Conservation (phyloP, 768 basidiomycete species). For the Leccinum subgranulosum region DNA sequence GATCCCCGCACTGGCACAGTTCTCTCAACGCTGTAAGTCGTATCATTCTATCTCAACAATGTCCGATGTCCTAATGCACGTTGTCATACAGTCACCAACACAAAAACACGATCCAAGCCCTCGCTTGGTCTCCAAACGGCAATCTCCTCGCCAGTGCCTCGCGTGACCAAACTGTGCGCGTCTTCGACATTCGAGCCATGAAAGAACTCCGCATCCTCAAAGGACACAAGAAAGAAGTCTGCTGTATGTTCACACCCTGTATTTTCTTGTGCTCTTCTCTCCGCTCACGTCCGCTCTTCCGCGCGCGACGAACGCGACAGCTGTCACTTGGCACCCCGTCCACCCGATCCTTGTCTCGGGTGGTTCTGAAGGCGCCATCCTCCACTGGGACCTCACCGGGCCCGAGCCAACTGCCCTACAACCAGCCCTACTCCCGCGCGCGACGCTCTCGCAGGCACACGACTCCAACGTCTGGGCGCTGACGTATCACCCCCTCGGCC, state of each 20-base stretch:
- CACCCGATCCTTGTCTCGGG: conserved; percentile 92
- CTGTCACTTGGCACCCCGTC: conserved; percentile 93
- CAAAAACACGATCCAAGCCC: conserved; percentile 94
- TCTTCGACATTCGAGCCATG: conserved; percentile 98
- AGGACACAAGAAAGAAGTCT: conserved; percentile 98
- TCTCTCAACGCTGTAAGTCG: conserved; percentile 80
- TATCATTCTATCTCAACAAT: background rate
- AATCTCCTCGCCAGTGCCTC: conserved; percentile 93
- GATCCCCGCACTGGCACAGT: conserved; percentile 92
- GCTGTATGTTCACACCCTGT: conserved; percentile 57
- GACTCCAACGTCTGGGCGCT: conserved; percentile 98
- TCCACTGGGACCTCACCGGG: conserved; percentile 91
- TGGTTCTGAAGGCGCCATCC: conserved; percentile 89
- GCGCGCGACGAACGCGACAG: conserved; percentile 37
- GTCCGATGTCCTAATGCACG: background rate
- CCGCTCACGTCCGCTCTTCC: background rate
- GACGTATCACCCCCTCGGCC: conserved; percentile 93
- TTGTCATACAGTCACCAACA: conserved; percentile 80
- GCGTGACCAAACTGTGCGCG: conserved; percentile 89
- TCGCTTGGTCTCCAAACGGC: conserved; percentile 93
- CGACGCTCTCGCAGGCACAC: conserved; percentile 92
- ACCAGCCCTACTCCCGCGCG: conserved; percentile 58
- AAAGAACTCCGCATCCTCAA: conserved; percentile 90
- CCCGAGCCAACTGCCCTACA: conserved; percentile 41
- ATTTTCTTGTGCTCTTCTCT: background rate